Base-by-base conservation (phyloP, 2,329 filamentous ascomycete genomes). In the Penicillium vulpinum region DNA sequence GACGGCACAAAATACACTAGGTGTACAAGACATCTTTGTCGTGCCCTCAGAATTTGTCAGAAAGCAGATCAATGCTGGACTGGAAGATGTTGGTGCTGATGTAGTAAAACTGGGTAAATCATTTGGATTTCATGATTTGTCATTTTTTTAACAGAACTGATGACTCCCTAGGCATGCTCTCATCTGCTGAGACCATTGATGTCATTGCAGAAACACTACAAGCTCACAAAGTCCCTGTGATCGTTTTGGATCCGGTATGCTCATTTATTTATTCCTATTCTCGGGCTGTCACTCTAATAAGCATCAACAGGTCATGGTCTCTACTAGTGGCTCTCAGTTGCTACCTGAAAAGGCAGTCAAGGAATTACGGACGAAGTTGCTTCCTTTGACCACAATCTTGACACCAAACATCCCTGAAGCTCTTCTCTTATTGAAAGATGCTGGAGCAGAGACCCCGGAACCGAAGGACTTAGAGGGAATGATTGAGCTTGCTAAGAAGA, bases 1-100 rank as follows among this genome's bases (percentile, higher is more conserved):
- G 70, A 99, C 94, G n/a, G 92, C 91, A 16, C 94, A 97, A 71
- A 96, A 97, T 75, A 99, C 94, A 0, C 81, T 84, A 51, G 91
- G 91, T 5, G 92, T 97, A 15, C 81, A 86, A 60, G 91, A 83
- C 62, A 91, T 97, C 50, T 91, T 96, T 69, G 78, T 88, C 54
- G 85, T 90, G 8, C 93, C 93, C 0, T 80, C 90, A 0, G 80
- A 82, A 5, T 97, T 97, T 73, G 85, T 97, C 24, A 81, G 81
- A 62, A 90, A 90, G 78, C 91, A 96, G 75, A 92, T 97, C 58
- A 88, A 93, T 76, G 88, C 90, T 24, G 91, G 89, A 33, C 80
- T 96, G 47, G 86, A 87, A 43, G 94, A 97, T 76, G 85, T 97
- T 59, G 89, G 88, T 3, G 87, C 90, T 3, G 91, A 96, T 79